Percentiles rank a stretch among this genome's conserved stretches.
Conservation (phyloP, 225 moss, liverwort and hornwort species). For the Thuidium tamariscinum region DNA sequence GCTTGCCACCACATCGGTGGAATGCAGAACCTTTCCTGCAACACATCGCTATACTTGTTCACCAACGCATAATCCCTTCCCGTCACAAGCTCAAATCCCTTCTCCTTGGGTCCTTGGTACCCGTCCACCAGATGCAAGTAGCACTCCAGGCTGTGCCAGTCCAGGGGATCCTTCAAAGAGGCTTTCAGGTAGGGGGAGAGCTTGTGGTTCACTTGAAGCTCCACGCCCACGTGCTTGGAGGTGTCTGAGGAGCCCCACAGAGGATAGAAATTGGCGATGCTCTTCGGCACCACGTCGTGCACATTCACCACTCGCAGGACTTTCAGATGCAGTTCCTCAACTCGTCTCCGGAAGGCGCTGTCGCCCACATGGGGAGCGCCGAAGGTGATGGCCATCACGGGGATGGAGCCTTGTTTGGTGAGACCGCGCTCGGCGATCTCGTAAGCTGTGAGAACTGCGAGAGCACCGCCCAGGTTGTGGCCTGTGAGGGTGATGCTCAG, state of each 20-base stretch:
- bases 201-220: constrained; percentile 28
- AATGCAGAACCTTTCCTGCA: constrained; percentile 12
- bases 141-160: constrained; percentile 36
- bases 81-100: constrained; percentile 21
- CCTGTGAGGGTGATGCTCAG: constrained; percentile 61
- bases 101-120: constrained; percentile 8
- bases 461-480: constrained; percentile 55
- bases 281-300: constrained; percentile 43
- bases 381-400: constrained; percentile 41
- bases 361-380: constrained; percentile 55
- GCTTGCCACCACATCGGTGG: constrained; percentile 32
- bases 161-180: constrained; percentile 3
- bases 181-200: constrained; percentile 22
- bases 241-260: constrained; percentile 23
- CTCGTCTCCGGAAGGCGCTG: constrained; percentile 16
- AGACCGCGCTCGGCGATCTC: constrained; percentile 35
- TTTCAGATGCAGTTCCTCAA: constrained; percentile 29
- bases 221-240: constrained; percentile 27
- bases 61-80: constrained; percentile 21
- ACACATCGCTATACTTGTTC: constrained; percentile 20
- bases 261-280: constrained; percentile 21
- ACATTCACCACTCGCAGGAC: constrained; percentile 43
- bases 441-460: constrained; percentile 47
- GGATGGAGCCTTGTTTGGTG: constrained; percentile 12
- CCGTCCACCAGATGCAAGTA: constrained; percentile 45